Percentiles rank a stretch among this genome's conserved stretches.
Conservation (phyloP, 345 rosid species). For the Eucalyptus tenuipes region DNA sequence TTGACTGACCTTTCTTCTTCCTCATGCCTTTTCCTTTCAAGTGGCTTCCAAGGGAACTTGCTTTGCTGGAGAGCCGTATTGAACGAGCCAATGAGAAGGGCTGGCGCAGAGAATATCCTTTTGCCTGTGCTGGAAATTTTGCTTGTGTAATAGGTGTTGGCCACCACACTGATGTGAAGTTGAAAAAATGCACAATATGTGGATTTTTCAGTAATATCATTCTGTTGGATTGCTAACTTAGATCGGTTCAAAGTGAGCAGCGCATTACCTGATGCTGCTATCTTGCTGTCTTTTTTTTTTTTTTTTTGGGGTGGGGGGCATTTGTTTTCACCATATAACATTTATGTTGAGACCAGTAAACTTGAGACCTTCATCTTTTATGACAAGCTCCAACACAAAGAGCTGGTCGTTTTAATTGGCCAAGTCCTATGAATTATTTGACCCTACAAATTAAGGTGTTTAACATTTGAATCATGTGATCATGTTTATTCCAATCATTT, state of each 20-base stretch:
- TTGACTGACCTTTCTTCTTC: background rate
- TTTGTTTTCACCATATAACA: background rate
- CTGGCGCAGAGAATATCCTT: constrained; percentile 96
- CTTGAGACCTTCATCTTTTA: background rate
- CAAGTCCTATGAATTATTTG: background rate
- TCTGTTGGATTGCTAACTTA: background rate
- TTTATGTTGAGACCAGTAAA: background rate
- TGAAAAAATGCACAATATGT: background rate
- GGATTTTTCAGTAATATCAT: background rate
- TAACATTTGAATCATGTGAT: background rate
- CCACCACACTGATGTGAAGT: background rate
- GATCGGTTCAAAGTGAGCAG: background rate
- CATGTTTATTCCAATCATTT: background rate
- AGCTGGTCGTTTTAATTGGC: background rate
- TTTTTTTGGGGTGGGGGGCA: too few relatives aligned
- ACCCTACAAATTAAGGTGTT: background rate
- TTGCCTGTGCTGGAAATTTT: background rate
- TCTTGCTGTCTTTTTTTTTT: background rate
- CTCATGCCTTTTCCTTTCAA: constrained; percentile 7
- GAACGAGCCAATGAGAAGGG: constrained; percentile 83
- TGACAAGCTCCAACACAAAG: background rate
- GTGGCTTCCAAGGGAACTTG: constrained; percentile 67
- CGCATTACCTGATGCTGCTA: background rate
- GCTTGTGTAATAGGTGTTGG: background rate
- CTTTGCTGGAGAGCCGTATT: constrained; percentile 42